These are phyloP conservation scores for Anastatica hierochuntica DNA, from an alignment of 345 rosid species.

Conservation along the genomic window DNA sequence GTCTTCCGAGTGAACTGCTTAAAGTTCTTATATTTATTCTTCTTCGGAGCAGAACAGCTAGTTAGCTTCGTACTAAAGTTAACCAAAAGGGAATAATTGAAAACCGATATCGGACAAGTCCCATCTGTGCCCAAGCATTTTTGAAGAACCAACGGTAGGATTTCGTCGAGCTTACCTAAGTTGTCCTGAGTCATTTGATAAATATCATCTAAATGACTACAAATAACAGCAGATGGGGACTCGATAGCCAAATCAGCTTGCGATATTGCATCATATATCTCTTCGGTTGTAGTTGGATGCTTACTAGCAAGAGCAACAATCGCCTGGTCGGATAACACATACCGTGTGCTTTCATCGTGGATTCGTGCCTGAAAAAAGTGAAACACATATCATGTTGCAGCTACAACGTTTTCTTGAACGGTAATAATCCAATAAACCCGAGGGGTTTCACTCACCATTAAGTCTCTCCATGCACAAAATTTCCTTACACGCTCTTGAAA, in stretches of 20 bases:
- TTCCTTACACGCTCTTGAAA: conserved; percentile 72
- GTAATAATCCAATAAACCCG: not conserved
- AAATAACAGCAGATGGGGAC: conserved; percentile 56
- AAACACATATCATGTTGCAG: not conserved
- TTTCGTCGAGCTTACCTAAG: conserved; percentile 32
- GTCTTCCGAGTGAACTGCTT: conserved; percentile 57
- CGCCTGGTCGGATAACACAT: conserved; percentile 75
- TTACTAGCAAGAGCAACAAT: conserved; percentile 52
- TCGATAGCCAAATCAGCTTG: conserved; percentile 52
- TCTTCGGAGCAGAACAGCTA: conserved; percentile 32
- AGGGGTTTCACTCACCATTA: conserved; percentile 55
- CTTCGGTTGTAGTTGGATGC: conserved; percentile 34
- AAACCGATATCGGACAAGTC: conserved; percentile 58
- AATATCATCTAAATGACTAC: conserved; percentile 60
- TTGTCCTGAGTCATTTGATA: conserved; percentile 35
- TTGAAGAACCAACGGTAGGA: conserved; percentile 42
- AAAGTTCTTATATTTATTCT: conserved; percentile 39
- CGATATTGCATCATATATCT: conserved; percentile 37
- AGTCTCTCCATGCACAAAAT: conserved; percentile 87
- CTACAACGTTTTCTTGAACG: not conserved
- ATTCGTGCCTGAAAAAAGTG: conserved; percentile 60
- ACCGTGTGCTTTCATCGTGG: conserved; percentile 89
- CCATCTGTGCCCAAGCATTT: conserved; percentile 70
- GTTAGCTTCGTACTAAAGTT: conserved; percentile 37
- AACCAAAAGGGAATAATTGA: conserved; percentile 59